Conservation (phyloP, 768 basidiomycete species). For the Mycena maculata region DNA sequence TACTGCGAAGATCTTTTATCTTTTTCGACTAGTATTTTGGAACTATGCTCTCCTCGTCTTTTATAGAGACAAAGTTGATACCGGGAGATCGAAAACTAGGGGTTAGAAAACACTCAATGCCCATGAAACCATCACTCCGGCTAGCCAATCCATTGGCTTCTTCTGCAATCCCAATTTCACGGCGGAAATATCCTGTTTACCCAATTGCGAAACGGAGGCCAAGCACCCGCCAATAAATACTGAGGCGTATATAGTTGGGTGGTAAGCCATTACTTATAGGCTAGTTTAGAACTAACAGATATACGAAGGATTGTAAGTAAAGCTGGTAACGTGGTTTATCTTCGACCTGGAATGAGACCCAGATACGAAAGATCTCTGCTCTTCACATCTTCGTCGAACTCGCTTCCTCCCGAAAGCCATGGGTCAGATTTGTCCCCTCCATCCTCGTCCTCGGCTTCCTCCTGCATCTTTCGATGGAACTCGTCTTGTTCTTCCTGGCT, state of each 20-base stretch:
- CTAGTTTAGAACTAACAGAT: not conserved
- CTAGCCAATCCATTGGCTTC: constrained; percentile 85
- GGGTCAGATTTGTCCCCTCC: constrained; percentile 27
- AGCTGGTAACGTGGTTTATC: not conserved
- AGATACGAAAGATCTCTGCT: constrained; percentile 41
- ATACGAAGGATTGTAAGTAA: not conserved
- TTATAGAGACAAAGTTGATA: constrained; percentile 63
- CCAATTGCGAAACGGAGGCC: constrained; percentile 66
- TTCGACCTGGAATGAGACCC: not conserved
- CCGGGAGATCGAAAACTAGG: constrained; percentile 67
- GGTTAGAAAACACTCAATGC: constrained; percentile 59
- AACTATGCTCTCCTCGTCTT: constrained; percentile 78
- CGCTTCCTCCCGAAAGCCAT: constrained; percentile 29
- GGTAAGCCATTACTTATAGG: constrained; percentile 65
- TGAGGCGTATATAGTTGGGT: constrained; percentile 81
- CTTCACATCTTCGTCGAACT: constrained; percentile 40
- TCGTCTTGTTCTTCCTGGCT: constrained; percentile 16
- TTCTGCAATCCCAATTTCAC: constrained; percentile 88
- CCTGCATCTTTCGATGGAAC: constrained; percentile 23
- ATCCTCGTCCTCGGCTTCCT: constrained; percentile 36
- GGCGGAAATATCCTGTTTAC: constrained; percentile 75
- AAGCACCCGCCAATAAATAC: constrained; percentile 81
- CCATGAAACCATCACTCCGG: constrained; percentile 67
- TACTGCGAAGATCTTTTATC: no score
- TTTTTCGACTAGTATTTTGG: constrained; percentile 62